A percentile compares a stretch with the other conserved stretches of the same genome.
phyloP scores from a whole-genome alignment of 192 early-diverging fungal genomes.

The Mortierella hygrophila region DNA sequence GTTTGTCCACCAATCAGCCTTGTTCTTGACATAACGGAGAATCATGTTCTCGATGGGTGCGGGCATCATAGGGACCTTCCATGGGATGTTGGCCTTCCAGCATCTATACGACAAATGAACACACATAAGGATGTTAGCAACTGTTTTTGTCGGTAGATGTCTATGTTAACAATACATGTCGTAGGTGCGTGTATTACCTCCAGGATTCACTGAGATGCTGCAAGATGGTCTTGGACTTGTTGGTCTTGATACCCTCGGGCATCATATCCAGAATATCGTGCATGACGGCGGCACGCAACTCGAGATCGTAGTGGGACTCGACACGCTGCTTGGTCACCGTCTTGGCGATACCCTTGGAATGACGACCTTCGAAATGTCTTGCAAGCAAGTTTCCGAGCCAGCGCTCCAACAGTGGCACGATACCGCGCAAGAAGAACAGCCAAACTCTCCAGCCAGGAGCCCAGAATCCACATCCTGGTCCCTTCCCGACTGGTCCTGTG shows the following conservation, averaged over 20 bases:
- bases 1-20: conserved; percentile 99
- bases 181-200: conserved; percentile 57
- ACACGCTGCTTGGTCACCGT: conserved; percentile 99
- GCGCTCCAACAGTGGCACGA: conserved; percentile 95
- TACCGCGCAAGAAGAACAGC: conserved; percentile 99
- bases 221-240: conserved; percentile 95
- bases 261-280: conserved; percentile 99
- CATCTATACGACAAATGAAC: conserved; percentile 55
- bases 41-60: conserved; percentile 99
- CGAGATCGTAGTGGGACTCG: conserved; percentile 97
- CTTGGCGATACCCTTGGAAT: conserved; percentile 97
- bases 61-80: conserved; percentile 99
- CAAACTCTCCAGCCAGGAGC: conserved; percentile 99
- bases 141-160: no score
- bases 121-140: conserved; percentile 1
- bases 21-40: conserved; percentile 97
- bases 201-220: conserved; percentile 97
- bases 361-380: conserved; percentile 99
- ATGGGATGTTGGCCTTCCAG: conserved; percentile 99
- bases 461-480: conserved; percentile 99
- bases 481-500: conserved; percentile 97
- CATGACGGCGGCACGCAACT: conserved; percentile 98
- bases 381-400: conserved; percentile 99
- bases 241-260: conserved; percentile 98
- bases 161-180: not conserved